phyloP scores from a whole-genome alignment of 2,329 filamentous ascomycete genomes.

The Grosmannia serpens region DNA sequence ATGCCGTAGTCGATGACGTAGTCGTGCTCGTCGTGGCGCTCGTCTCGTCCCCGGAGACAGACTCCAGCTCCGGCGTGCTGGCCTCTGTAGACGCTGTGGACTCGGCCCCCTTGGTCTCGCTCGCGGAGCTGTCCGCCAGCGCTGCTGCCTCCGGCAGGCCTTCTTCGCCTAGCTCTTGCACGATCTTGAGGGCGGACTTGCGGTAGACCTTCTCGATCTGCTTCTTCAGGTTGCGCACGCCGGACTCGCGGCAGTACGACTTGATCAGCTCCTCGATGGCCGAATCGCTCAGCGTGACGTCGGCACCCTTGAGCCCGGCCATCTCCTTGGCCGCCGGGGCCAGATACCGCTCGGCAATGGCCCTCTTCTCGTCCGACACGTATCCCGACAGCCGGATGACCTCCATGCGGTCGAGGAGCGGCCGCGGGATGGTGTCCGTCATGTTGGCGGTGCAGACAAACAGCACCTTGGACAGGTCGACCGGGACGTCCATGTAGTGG shows the following conservation, averaged over 20 bases:
- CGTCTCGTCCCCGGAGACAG: background rate
- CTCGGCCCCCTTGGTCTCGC: background rate
- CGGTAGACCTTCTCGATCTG: conserved; percentile 99
- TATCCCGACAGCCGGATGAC: conserved; percentile 94
- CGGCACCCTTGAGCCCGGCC: conserved; percentile 78
- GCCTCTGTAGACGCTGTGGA: conserved; percentile 10
- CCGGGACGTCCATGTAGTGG: conserved; percentile 96
- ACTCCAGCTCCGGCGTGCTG: conserved; percentile 5
- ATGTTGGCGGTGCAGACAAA: conserved; percentile 99
- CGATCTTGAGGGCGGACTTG: conserved; percentile 94
- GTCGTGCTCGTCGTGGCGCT: conserved; percentile 3
- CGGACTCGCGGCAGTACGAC: conserved; percentile 94
- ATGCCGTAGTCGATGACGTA: background rate
- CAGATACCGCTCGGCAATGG: conserved; percentile 87
- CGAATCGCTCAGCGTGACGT: conserved; percentile 74
- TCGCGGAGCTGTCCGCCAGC: background rate
- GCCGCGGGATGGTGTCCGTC: conserved; percentile 93
- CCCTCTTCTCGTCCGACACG: conserved; percentile 97
- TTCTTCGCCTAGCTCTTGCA: conserved; percentile 83
- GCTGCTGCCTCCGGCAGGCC: conserved; percentile 58
- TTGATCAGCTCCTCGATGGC: conserved; percentile 97
- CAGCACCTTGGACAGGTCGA: conserved; percentile 92
- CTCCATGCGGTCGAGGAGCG: conserved; percentile 93
- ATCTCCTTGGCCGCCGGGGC: conserved; percentile 90
- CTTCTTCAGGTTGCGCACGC: conserved; percentile 96